Evolutionary conservation across 805 yeast species (phyloP).

Genomic region (Lipomyces yamadae): DNA sequence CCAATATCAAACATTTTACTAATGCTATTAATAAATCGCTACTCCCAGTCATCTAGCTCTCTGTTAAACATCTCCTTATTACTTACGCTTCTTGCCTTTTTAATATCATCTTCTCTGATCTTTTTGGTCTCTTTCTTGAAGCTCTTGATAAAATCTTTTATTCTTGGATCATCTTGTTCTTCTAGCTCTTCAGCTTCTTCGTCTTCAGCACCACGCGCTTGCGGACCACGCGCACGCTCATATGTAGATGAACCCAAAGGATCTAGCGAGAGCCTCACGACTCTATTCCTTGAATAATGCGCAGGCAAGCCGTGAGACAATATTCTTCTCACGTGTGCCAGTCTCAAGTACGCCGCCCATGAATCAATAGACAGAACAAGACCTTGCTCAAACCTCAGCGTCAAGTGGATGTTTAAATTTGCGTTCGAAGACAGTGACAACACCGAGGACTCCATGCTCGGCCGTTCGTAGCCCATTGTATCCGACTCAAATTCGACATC

Average conservation of each 20-base stretch:
- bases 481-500: conserved; percentile 21
- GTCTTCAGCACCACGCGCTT: background rate
- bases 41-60: conserved; percentile 17
- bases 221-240: conserved; percentile 9
- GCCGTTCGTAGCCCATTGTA: conserved; percentile 18
- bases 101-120: conserved; percentile 17
- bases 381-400: conserved; percentile 35
- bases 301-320: conserved; percentile 38
- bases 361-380: conserved; percentile 33
- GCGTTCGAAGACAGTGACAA: conserved; percentile 3
- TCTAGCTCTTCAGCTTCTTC: conserved; percentile 15
- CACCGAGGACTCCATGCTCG: conserved; percentile 21
- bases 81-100: conserved; percentile 19
- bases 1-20: background rate
- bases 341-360: conserved; percentile 36
- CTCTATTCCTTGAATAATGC: conserved; percentile 37
- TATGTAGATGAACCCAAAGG: conserved; percentile 26
- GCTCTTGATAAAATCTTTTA: conserved; percentile 8
- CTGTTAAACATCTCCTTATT: conserved; percentile 17
- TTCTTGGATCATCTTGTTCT: conserved; percentile 10
- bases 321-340: conserved; percentile 33
- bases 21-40: background rate
- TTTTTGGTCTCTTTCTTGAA: conserved; percentile 13
- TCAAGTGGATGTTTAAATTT: conserved; percentile 28
- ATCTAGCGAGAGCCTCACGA: conserved; percentile 29